phyloP scores from a whole-genome alignment of 768 basidiomycete species.

The Termitomyces sp. region DNA sequence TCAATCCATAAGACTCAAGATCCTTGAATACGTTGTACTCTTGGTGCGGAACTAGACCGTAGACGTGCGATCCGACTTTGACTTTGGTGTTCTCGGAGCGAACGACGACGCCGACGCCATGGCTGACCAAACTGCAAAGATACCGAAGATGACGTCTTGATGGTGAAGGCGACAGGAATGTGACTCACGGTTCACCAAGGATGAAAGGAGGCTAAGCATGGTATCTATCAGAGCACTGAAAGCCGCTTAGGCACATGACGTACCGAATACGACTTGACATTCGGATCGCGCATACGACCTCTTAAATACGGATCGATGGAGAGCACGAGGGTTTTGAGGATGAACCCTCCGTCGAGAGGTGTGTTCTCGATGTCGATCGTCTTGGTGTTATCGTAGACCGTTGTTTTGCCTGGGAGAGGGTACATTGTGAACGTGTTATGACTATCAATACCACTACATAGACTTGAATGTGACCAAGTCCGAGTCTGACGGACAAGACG shows the following conservation, averaged over 20 bases:
- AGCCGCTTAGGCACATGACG: not conserved
- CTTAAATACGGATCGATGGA: conserved; percentile 41
- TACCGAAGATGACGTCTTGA: not conserved
- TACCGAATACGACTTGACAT: conserved; percentile 22
- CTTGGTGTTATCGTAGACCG: conserved; percentile 35
- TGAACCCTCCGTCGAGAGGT: conserved; percentile 37
- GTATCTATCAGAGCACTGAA: not conserved
- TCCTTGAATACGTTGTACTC: conserved; percentile 32
- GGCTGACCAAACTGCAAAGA: conserved; percentile 20
- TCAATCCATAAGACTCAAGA: conserved; percentile 14
- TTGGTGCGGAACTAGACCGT: conserved; percentile 28
- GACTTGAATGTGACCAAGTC: not conserved
- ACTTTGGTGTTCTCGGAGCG: conserved; percentile 32
- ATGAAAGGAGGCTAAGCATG: conserved; percentile 20
- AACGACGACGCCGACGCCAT: conserved; percentile 40
- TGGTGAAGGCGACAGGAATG: not conserved
- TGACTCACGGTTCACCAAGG: conserved; percentile 32
- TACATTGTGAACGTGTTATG: conserved; percentile 22
- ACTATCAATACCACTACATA: not conserved
- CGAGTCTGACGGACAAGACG: not conserved
- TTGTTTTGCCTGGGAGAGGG: conserved; percentile 41
- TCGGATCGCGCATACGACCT: conserved; percentile 30
- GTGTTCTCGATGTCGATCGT: conserved; percentile 47
- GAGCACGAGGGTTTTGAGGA: conserved; percentile 45
- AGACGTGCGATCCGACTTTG: conserved; percentile 36